Evolutionary conservation across 306 rosid species (phyloP), one percentile per base, ranked within the genome.

Genomic region (Lathyrus tuberosus): DNA sequence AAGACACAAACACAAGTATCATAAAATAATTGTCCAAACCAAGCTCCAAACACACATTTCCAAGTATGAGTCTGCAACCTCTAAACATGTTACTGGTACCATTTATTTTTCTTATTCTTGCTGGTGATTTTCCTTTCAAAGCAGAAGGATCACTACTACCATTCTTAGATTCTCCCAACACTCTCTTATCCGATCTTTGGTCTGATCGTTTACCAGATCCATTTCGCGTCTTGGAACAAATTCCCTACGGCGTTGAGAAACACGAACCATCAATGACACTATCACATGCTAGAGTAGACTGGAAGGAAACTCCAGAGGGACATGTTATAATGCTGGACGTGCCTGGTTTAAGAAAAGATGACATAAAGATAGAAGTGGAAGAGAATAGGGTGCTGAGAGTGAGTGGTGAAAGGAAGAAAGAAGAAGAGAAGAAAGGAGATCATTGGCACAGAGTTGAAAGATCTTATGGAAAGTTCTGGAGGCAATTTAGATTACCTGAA

Each of bases 291-390:
- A 85, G 83, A 64, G 92, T 80, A 10, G 92, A 86, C 76, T 89
- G 92, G 96, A 89, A 85, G 67, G 92, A 89, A 80, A 85, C 88
- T 2, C 70, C 86, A 2, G 88, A 89, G 44, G 79, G 83, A 0
- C 96, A 86, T 33, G 76, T 75, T 5, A 89, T 89, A n/a, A 83
- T 51, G 77, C 7, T 89, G 62, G 96, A 89, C 3, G 92, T 86
- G 68, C 92, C 92, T 0, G 92, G 92, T 38, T 2, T 86, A 44
- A 81, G 17, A 31, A 86, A 67, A 56, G 92, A 89, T 8, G 88
- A 84, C 65, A 69, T 85, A 49, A 89, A 79, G 83, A 81, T 89
- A 14, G 88, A 83, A 38, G 87, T 81, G 52, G 92, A 83, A 2
- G 87, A 82, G 10, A 84, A 81, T 33, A 78, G 87, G 52, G 77